phyloP scores from a whole-genome alignment of 768 basidiomycete genomes.

The Rhizopogon salebrosus region DNA sequence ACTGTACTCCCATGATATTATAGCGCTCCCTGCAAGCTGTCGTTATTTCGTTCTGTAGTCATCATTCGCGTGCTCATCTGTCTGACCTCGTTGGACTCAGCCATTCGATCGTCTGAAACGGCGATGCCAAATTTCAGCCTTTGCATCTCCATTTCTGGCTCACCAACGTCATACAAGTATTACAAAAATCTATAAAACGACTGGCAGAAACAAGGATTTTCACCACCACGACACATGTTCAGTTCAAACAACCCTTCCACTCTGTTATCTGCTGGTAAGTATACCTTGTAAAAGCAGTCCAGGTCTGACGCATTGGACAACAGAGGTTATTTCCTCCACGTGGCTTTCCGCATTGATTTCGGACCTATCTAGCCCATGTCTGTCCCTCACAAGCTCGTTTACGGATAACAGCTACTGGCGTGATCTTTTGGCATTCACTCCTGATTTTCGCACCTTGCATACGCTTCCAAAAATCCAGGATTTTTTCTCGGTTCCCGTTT shows the following conservation, averaged over 20 bases:
- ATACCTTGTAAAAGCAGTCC: background rate
- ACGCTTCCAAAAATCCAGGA: background rate
- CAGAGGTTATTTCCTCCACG: background rate
- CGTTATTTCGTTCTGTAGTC: too few relatives aligned
- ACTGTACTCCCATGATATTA: too few relatives aligned
- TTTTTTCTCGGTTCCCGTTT: constrained; percentile 1
- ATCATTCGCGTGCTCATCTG: too few relatives aligned
- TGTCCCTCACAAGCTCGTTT: background rate
- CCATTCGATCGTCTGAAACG: too few relatives aligned
- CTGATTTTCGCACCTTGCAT: constrained; percentile 2
- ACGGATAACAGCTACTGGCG: constrained; percentile 6
- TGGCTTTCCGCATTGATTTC: constrained; percentile 1
- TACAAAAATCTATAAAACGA: background rate
- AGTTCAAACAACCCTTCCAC: background rate
- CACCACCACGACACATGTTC: background rate
- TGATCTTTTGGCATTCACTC: constrained; percentile 4
- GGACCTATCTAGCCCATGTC: background rate
- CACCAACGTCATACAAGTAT: too few relatives aligned
- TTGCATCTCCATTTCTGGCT: too few relatives aligned
- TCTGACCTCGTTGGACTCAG: too few relatives aligned
- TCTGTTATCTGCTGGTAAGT: background rate
- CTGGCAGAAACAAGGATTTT: background rate
- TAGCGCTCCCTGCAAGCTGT: too few relatives aligned
- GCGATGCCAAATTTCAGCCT: too few relatives aligned
- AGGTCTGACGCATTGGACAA: too few relatives aligned